Base-by-base conservation (phyloP, 805 yeast species). In the Suhomyces kilbournensis region DNA sequence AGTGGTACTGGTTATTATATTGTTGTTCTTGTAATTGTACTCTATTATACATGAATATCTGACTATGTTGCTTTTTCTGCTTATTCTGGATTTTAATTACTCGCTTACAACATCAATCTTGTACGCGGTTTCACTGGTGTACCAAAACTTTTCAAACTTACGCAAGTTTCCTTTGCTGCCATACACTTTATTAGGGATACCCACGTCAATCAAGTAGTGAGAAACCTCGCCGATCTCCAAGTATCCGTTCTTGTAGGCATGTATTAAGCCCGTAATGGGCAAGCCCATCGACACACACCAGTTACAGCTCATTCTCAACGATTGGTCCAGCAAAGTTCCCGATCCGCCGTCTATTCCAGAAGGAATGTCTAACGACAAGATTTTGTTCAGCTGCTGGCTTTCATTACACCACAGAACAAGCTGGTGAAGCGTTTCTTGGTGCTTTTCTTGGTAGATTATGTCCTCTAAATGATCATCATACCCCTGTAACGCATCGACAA, bases 401-500 rank as follows among this genome's bases (percentile, higher is more conserved):
- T 65, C 66, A 58, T 88, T 88, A 52, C 86, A 80, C 96, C 97
- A 91, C 4, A 70, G 66, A 23, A 89, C 79, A 17, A 89, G 66
- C 32, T 73, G 69, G 26, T 65, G 63, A 8, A 80, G 74, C 2
- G 46, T 22, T 22, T 68, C 60, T 15, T 68, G 60, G 48, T 81
- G 85, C 50, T 60, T 57, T 19, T 63, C 67, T 20, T 67, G 63
- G 54, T 70, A 72, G 52, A 45, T 73, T 39, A 85, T 66, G 64
- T 88, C 94, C 30, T 78, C 78, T 48, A 88, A 68, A 50, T 81
- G 86, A 22, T 83, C 80, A 59, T 89, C 94, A 57, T 82, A 86
- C 0, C 97, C 97, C 64, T 88, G 96, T 59, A 91, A 74, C 1
- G 91, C 94, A 66, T 91, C 97, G 17, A 91, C 63, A 8, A 90